Evolutionary conservation across 2,329 filamentous ascomycete species (phyloP), one percentile per base, ranked within the genome.

Genomic region (Fusarium albidum): DNA sequence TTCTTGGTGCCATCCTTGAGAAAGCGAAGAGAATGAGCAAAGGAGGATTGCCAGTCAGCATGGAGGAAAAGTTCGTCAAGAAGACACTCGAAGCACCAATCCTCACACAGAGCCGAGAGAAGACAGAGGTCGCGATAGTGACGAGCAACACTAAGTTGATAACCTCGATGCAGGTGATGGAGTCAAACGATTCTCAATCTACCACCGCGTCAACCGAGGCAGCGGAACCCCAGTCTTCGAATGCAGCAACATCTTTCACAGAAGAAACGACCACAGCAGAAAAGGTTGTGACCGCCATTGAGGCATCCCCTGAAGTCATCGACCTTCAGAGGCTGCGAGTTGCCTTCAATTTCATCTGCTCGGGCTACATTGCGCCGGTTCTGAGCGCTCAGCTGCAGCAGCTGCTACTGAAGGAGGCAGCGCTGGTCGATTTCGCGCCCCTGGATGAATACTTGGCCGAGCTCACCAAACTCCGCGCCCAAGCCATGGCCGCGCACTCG

Each of bases 11-110:
- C 49, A 68, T 98, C 1, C 58, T 93, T 7, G 68, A 73, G 14
- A 98, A 97, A 72, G 92, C 92, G 6, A 79, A 81, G 55, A 79
- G 79, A 6, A 89, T 96, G 80, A 79, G 81, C n/a, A 73, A 76
- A 5, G 77, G 75, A 1, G 85, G 86, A 0, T 75, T 98, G 9
- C 92, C 95, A 2, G 75, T 78, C 7, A 96, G 89, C 64, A 83
- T 99, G 80, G 94, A 97, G 69, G 90, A 95, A 39, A 88, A 85
- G 34, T 96, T 96, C 64, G 85, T 99, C 9, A 83, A 81, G 44
- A 88, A 88, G 66, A 83, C 83, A 3, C 78, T 99, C 6, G 90
- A 95, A 63, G 83, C 87, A 5, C 94, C 95, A 0, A 78, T 96
- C 35, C 77, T 91, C 63, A 84, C 84, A 27, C 79, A 92, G 33